A percentile compares a stretch with the other conserved stretches of the same genome.
Conservation (phyloP, 2,329 filamentous ascomycete genomes). For the Penicillium sp. region DNA sequence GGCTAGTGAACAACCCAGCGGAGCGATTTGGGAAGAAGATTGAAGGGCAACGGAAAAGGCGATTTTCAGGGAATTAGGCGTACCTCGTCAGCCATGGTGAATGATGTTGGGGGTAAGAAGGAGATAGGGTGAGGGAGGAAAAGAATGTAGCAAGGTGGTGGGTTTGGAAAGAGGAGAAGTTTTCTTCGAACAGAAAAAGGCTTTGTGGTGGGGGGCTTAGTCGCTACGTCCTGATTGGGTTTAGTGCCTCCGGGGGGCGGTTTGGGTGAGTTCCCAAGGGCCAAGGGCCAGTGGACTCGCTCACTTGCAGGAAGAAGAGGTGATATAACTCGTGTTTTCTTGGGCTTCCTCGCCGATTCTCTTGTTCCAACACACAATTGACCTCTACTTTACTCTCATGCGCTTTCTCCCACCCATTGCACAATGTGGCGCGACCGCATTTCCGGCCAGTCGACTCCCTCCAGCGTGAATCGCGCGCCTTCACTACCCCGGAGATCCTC, state of each 20-base stretch:
- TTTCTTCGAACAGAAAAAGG: constrained; percentile 34
- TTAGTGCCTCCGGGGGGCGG: constrained; percentile 32
- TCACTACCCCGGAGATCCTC: constrained; percentile 72
- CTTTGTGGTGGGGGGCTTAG: constrained; percentile 44
- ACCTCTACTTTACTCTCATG: constrained; percentile 14
- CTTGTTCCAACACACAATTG: not conserved
- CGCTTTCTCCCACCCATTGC: constrained; percentile 2
- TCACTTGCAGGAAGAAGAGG: not conserved
- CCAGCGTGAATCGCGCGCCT: constrained; percentile 69
- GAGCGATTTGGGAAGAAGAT: constrained; percentile 35
- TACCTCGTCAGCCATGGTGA: constrained; percentile 73
- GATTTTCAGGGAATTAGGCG: constrained; percentile 38
- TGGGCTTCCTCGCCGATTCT: not conserved
- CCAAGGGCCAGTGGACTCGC: not conserved
- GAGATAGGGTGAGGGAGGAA: constrained; percentile 31
- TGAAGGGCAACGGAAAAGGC: constrained; percentile 24
- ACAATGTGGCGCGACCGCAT: constrained; percentile 91
- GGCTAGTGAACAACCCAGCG: constrained; percentile 33
- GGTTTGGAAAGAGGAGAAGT: constrained; percentile 36
- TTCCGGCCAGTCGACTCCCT: constrained; percentile 70
- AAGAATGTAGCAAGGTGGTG: constrained; percentile 33
- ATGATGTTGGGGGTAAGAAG: constrained; percentile 37
- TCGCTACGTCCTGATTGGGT: constrained; percentile 35
- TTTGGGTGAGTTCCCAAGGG: constrained; percentile 10
- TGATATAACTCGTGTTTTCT: constrained; percentile 1